Evolutionary conservation across 345 rosid species (phyloP).

Genomic region (Pelargonium nanum): DNA sequence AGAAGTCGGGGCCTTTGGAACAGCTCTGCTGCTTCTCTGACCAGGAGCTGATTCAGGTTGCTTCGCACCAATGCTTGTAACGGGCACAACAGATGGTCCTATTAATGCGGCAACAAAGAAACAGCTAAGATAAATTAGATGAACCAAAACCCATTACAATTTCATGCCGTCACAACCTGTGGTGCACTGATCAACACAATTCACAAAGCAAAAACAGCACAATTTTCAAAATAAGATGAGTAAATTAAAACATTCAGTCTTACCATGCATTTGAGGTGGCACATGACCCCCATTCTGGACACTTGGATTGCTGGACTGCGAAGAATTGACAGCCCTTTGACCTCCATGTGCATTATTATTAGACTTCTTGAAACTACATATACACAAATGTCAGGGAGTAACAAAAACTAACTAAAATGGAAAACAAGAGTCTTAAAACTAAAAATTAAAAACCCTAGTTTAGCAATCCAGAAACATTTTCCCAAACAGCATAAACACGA

Average conservation of each 20-base stretch:
- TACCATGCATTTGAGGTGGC: conserved; percentile 53
- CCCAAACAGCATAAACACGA: background rate
- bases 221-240: background rate
- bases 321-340: conserved; percentile 34
- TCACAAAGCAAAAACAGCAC: background rate
- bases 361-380: conserved; percentile 54
- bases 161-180: background rate
- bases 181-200: background rate
- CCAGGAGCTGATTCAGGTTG: conserved; percentile 27
- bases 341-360: conserved; percentile 54
- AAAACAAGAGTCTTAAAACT: background rate
- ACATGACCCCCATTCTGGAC: conserved; percentile 50
- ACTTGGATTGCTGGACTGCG: conserved; percentile 20
- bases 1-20: conserved; percentile 81
- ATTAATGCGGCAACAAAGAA: background rate
- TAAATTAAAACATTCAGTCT: background rate
- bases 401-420: no score
- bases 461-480: background rate
- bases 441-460: no score
- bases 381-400: no score
- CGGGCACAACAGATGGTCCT: conserved; percentile 44
- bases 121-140: background rate
- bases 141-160: background rate
- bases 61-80: conserved; percentile 24
- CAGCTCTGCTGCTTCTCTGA: conserved; percentile 34